phyloP scores from a whole-genome alignment of 2,329 filamentous ascomycete genomes.

The Penicillium capsulatum region DNA sequence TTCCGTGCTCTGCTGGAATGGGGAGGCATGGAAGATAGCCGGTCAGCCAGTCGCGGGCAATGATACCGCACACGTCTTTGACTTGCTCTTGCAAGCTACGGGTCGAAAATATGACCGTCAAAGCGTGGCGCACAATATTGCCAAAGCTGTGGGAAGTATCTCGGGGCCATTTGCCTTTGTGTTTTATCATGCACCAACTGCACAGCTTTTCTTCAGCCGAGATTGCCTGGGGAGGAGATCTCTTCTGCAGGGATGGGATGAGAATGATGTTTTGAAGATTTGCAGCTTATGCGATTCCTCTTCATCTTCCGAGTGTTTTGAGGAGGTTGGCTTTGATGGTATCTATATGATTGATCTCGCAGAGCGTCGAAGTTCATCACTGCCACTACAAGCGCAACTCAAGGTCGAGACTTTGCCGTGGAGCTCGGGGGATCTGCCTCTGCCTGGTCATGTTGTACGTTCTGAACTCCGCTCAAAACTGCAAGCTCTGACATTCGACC shows the following conservation, averaged over 20 bases:
- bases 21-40: slow-evolving; percentile 80
- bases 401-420: slow-evolving; percentile 29
- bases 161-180: slow-evolving; percentile 87
- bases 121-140: slow-evolving; percentile 27
- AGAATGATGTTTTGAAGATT: slow-evolving; percentile 54
- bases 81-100: slow-evolving; percentile 50
- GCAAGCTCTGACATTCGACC: neutral
- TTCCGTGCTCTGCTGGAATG: slow-evolving; percentile 90
- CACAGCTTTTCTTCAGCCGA: slow-evolving; percentile 72
- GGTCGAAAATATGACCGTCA: slow-evolving; percentile 11
- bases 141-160: slow-evolving; percentile 55
- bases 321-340: slow-evolving; percentile 79
- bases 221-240: slow-evolving; percentile 86
- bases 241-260: slow-evolving; percentile 56
- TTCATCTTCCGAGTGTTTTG: slow-evolving; percentile 52
- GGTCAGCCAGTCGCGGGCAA: slow-evolving; percentile 61
- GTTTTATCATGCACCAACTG: slow-evolving; percentile 64
- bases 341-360: slow-evolving; percentile 65
- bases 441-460: slow-evolving; percentile 25
- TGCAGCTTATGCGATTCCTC: slow-evolving; percentile 65
- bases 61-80: slow-evolving; percentile 69
- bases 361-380: slow-evolving; percentile 8
- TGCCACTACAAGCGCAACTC: slow-evolving; percentile 11
- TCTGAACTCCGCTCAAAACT: neutral
- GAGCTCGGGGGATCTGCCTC: slow-evolving; percentile 18